Base-by-base conservation (phyloP, 2,329 filamentous ascomycete genomes). In the Fusarium falciforme region DNA sequence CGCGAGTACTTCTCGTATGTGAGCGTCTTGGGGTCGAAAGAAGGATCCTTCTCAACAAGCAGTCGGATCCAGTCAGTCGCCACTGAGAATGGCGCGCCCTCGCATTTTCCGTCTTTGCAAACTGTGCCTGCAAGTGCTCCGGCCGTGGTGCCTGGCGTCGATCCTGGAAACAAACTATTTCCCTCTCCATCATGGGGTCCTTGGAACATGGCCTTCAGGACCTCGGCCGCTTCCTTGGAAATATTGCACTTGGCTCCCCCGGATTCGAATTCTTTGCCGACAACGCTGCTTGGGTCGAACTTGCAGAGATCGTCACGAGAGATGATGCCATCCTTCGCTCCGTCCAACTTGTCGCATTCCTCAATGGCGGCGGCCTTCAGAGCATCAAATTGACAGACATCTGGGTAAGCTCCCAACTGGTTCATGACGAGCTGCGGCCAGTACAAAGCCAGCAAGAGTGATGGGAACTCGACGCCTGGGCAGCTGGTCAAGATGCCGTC, bases 341-440 rank as follows among this genome's bases (percentile, higher is more conserved):
- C 64, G 29, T 70, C 67, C 14, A 67, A 16, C 5, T 27, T 17
- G 22, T 67, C 67, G 9, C 67, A 67, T 10, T 29, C 14, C 17
- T 63, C 42, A 4, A 70, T 25, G 3, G 64, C 59, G 17, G 36
- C 20, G 2, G n/a, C 27, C 6, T 14, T 35, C 16, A 70, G 7
- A 4, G 40, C 33, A 2, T 67, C 64, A 0, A 70, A 42, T 14
- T 70, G 33, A 29, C 67, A 70, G 9, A 35, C 27, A 11, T 52
- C 40, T 1, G 67, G 67, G 9, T 63, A 67, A 6, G 35, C 14
- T 6, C n/a, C 35, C 7, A 55, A 9, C n/a, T 38, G 22, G 5
- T 67, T 67, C 58, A 70, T 67, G 11, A 64, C 52, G 2, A 60
- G 27, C 40, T 70, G 67, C 0, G 67, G 64, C 67, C 67, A 70